Base-by-base conservation (phyloP, 2,329 filamentous ascomycete genomes). In the Apiospora koreana region DNA sequence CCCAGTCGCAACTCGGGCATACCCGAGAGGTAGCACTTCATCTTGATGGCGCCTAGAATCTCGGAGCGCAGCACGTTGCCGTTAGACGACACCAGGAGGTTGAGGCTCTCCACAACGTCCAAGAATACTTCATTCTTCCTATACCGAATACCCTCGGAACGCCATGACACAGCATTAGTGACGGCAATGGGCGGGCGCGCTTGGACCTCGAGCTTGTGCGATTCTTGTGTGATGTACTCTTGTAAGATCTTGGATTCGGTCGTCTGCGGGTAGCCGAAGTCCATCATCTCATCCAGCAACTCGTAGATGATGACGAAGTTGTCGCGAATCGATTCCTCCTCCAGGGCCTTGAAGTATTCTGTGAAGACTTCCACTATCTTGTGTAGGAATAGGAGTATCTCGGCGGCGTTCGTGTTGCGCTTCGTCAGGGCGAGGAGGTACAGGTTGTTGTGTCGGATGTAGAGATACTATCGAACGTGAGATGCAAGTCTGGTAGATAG, bases 231-330 rank as follows among this genome's bases (percentile, higher is more conserved):
- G 81, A 99, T 99, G 85, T 97, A 97, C 86, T 99, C 96, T 83
- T 99, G 96, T 72, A 99, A 86, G 81, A 99, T 99, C 88, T 99
- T 99, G 81, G 91, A 94, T 83, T 99, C 96, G 75, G 96, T 99
- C 12, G 96, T 99, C 82, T 99, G 96, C 7, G 96, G 96, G 81
- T 99, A 98, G 73, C 96, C 96, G 86, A 99, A 99, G 83, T 99
- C 96, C 96, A 99, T 99, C 96, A 99, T 99, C 86, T 99, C 96
- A 80, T 99, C 96, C 73, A 99, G 89, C 72, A 99, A 85, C 83
- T 99, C 96, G 86, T 99, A 99, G 79, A 99, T 99, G 80, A 99
- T 91, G 81, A 99, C 96, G 80, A 99, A 99, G 86, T 99, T 99
- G 86, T 99, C 96, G 77, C 96, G 91, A 81, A 99, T 99, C 77